Evolutionary conservation across 1,139 yeast genomes (phyloP).

Genomic region (Nakaseomyces glabratus): DNA sequence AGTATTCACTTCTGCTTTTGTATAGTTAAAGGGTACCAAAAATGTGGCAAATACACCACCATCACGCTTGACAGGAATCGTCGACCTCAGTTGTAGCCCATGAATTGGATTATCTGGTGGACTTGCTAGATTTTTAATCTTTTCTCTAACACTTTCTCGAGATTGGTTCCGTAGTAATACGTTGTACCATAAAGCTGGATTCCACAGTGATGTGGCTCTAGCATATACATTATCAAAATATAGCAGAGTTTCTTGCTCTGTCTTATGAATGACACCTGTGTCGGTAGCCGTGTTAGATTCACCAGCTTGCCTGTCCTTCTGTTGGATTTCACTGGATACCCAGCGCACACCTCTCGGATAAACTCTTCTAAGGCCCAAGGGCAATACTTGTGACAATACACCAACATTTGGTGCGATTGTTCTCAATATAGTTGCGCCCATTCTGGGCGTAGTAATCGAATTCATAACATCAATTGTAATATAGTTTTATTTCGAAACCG

Average conservation of each 20-base stretch:
- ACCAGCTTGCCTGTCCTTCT: conserved; percentile 39
- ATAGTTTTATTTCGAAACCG: no score
- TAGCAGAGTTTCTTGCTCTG: conserved; percentile 44
- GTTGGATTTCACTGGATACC: conserved; percentile 34
- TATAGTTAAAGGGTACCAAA: conserved; percentile 44
- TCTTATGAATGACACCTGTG: conserved; percentile 52
- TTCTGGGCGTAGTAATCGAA: no score
- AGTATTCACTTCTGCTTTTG: conserved; percentile 43
- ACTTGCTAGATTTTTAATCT: conserved; percentile 35
- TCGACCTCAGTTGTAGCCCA: conserved; percentile 36
- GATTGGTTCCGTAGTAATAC: conserved; percentile 30
- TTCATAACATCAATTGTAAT: no score
- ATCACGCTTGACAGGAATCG: conserved; percentile 68
- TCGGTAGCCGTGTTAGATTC: conserved; percentile 42
- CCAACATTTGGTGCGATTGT: no score
- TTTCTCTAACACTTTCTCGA: conserved; percentile 32
- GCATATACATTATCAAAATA: conserved; percentile 48
- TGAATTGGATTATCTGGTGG: conserved; percentile 37
- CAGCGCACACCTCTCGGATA: no score
- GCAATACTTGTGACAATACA: no score
- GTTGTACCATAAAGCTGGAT: conserved; percentile 34
- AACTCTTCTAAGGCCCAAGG: no score
- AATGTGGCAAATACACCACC: conserved; percentile 91
- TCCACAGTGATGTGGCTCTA: conserved; percentile 35
- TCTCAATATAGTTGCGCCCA: no score